Base-by-base conservation (phyloP, 108 stramenopile species). In the Nannochloropsis oceanica region DNA sequence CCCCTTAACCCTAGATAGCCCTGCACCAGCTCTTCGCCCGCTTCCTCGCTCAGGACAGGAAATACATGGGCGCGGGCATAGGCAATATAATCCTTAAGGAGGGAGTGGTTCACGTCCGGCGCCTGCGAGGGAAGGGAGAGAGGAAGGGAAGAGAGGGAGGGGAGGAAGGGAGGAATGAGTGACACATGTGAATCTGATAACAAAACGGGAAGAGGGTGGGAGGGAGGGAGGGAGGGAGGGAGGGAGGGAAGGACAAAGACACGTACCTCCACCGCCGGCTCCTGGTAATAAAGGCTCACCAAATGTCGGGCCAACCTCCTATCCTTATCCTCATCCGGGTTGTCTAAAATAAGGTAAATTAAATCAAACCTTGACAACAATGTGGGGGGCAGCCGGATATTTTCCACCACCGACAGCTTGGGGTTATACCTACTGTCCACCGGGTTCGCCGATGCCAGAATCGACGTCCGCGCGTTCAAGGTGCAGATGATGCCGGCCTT, bases 401-500 rank as follows among this genome's bases (percentile, higher is more conserved):
- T 99, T 50, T 99, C 97, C 22, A 98, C 96, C n/a, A 99, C 97
- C 86, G 93, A 93, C 73, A 95, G 84, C 24, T 92, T 91, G 11
- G 99, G 99, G 89, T 99, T 98, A 95, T 99, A 99, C 80, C 99
- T 85, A 25, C 95, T 95, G 86, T 98, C 97, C 44, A 95, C 92
- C 12, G 99, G 99, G 90, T 99, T 99, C 50, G 99, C 99, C 13
- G 95, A 95, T 25, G 99, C 99, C 50, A 99, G 93, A 83, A 99
- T 95, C 11, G 97, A 95, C 26, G 98, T 97, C 25, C 99, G 92
- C 11, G 99, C 97, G 91, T 97, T 96, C 26, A 99, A 92, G 14
- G 97, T 96, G 43, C 96, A 95, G 86, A 99, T 95, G 89, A 99
- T 98, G 7, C 99, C 99, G 27, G 99, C 98, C 89, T 99, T 98